Evolutionary conservation across 345 rosid species (phyloP), one percentile per base, ranked within the genome.

Genomic region (Salix purpurea): DNA sequence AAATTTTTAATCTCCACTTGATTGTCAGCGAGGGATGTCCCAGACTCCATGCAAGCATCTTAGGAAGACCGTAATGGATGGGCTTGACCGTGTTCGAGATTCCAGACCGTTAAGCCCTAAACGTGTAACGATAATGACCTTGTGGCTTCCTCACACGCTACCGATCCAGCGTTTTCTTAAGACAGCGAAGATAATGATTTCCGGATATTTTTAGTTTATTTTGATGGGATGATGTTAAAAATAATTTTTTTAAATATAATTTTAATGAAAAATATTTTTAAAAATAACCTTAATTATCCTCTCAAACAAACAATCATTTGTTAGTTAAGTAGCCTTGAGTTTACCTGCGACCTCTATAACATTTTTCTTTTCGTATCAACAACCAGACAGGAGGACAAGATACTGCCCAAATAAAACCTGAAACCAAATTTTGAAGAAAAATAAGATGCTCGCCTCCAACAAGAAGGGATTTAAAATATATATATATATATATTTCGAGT

Each of bases 221-320:
- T 34, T 4, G 1, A 34, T 34, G 4, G 0, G 6, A 4, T 5
- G 1, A 34, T 34, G 1, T 0, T 4, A 32, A 32, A 32, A 32
- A 32, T 32, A 32, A 32, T 32, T 32, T 32, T 32, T 32, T 32
- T 2, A 32, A 32, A 32, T 30, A 32, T 32, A 32, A 32, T 32
- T 32, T 32, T 32, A 32, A 32, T 32, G 2, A 32, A 32, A 32
- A 32, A 4, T 32, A 32, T 0, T 32, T 32, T 32, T 34, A 34
- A 34, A 34, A 34, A 34, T 1, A 34, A 32, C 5, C 5, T 0
- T 0, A 32, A 32, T 0, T 32, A 4, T 0, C 0, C 5, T 32
- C 1, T 32, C 5, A 34, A 34, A 4, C 5, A 8, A 26, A 6
- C 62, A 12, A 26, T 24, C 62, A 1, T 56, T 56, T 56, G 23